A percentile compares a stretch with the other conserved stretches of the same genome.
Conservation (phyloP, 2,329 filamentous ascomycete species). For the Calonectria crousiana region DNA sequence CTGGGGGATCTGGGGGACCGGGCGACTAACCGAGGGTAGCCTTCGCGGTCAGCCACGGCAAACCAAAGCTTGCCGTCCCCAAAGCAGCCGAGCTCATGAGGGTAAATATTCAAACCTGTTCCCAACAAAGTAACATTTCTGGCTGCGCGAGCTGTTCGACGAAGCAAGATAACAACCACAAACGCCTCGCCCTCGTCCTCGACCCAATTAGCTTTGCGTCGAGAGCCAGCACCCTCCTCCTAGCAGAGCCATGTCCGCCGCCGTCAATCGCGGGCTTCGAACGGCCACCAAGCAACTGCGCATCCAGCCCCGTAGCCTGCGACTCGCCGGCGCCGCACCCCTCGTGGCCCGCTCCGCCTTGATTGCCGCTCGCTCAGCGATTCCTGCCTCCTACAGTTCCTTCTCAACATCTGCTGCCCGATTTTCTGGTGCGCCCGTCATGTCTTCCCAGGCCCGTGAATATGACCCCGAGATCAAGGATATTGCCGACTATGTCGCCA, state of each 20-base stretch:
- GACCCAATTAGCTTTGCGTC: conserved; percentile 7
- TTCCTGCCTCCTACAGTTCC: conserved; percentile 51
- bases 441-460: conserved; percentile 65
- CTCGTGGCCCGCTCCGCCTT: conserved; percentile 49
- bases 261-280: conserved; percentile 66
- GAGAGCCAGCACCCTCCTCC: conserved; percentile 1
- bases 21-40: conserved; percentile 44
- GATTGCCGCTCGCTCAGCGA: conserved; percentile 48
- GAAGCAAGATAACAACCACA: neutral
- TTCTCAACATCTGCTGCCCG: conserved; percentile 65
- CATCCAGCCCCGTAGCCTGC: conserved; percentile 55
- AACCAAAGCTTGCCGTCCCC: conserved; percentile 20
- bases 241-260: conserved; percentile 61
- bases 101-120: conserved; percentile 38
- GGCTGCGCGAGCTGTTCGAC: neutral
- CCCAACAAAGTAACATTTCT: neutral
- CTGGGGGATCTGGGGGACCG: conserved; percentile 25
- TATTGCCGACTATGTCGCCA: conserved; percentile 95
- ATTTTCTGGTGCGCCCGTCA: conserved; percentile 62
- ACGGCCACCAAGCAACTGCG: conserved; percentile 67
- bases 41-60: conserved; percentile 43
- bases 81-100: conserved; percentile 40
- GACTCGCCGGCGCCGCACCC: conserved; percentile 50
- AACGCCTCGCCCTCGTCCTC: neutral
- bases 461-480: conserved; percentile 96